Evolutionary conservation across 1,284 basidiomycete species (phyloP).

Genomic region (Apiotrichum porosum): DNA sequence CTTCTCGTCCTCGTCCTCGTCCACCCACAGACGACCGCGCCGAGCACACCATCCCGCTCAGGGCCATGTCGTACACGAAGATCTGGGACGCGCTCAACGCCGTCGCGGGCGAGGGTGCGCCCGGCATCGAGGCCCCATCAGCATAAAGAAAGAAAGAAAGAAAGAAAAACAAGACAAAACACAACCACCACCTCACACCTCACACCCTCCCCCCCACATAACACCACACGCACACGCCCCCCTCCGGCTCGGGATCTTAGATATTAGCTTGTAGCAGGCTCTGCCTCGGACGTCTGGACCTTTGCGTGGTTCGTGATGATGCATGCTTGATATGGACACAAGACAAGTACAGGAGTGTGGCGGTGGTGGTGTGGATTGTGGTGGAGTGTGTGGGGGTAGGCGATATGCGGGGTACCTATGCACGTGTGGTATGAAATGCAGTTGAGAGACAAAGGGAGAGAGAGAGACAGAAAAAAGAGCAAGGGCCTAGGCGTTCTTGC

Average conservation of each 20-base stretch:
- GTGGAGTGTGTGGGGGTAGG: too few relatives aligned
- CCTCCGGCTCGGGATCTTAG: neutral
- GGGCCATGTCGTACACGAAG: slow-evolving; percentile 13
- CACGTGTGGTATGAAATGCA: too few relatives aligned
- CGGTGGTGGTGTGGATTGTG: too few relatives aligned
- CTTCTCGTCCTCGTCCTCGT: too few relatives aligned
- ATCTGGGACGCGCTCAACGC: slow-evolving; percentile 3
- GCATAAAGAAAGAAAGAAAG: too few relatives aligned
- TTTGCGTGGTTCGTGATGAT: slow-evolving; percentile 10
- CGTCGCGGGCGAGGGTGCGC: neutral
- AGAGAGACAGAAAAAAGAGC: neutral
- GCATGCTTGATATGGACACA: slow-evolving; percentile 15
- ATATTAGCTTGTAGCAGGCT: too few relatives aligned
- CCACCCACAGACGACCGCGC: neutral
- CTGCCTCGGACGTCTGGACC: too few relatives aligned
- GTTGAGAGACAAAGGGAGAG: neutral
- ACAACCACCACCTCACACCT: neutral
- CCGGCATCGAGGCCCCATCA: neutral
- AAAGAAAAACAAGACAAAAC: too few relatives aligned
- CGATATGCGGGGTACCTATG: too few relatives aligned
- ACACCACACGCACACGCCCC: neutral
- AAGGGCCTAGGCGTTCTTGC: slow-evolving; percentile 26
- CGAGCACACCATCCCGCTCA: slow-evolving; percentile 14
- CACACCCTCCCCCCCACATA: neutral
- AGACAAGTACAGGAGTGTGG: too few relatives aligned